Percentiles rank a stretch among this genome's conserved stretches.
These are phyloP conservation scores for Lavandula angustifolia DNA, from an alignment of 257 asterid genomes.

Conservation along the genomic window DNA sequence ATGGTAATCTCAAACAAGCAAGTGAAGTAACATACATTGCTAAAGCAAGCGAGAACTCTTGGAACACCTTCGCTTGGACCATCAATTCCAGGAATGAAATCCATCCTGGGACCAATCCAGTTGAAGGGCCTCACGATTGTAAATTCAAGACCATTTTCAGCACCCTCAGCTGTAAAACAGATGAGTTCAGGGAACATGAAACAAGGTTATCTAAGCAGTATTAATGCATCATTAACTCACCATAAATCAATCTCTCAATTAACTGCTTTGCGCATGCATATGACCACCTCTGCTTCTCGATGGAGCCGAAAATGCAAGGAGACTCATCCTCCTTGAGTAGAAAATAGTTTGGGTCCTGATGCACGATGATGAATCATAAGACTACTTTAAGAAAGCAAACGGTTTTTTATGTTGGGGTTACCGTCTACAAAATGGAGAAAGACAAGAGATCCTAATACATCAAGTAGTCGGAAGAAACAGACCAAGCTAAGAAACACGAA, in stretches of 20 bases:
- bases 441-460: neutral
- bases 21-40: conserved; percentile 59
- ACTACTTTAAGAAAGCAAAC: neutral
- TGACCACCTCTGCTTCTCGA: conserved; percentile 99
- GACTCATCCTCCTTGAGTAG: conserved; percentile 82
- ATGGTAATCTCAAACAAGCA: conserved; percentile 9
- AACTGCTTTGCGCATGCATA: conserved; percentile 96
- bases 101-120: conserved; percentile 99
- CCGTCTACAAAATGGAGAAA: neutral
- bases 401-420: too few relatives aligned
- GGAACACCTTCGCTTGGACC: conserved; percentile 99
- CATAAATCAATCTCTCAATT: conserved; percentile 91
- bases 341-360: conserved; percentile 81
- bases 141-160: conserved; percentile 95
- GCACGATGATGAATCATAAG: conserved; percentile 31
- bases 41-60: conserved; percentile 92
- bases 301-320: conserved; percentile 94
- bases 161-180: conserved; percentile 84
- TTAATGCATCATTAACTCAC: conserved; percentile 45
- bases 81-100: conserved; percentile 94
- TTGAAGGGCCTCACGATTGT: conserved; percentile 96
- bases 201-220: conserved; percentile 22
- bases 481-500: neutral
- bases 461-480: neutral
- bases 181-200: conserved; percentile 8